Percentiles rank a stretch among this genome's conserved stretches.
These are phyloP conservation scores for Aspergillus sparsus DNA, from an alignment of 495 filamentous ascomycete genomes.

Conservation along the genomic window DNA sequence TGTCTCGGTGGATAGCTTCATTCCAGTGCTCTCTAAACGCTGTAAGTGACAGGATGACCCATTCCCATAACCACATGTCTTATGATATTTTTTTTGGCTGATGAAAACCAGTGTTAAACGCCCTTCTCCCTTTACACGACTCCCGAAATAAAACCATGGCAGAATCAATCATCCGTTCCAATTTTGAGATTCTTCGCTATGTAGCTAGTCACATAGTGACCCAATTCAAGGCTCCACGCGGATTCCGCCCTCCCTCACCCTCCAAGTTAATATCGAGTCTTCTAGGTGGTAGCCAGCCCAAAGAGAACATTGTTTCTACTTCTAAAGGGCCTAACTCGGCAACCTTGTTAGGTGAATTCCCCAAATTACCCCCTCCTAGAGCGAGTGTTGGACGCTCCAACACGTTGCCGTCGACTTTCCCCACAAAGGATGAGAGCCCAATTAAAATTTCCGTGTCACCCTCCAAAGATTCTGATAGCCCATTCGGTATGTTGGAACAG, in stretches of 20 bases:
- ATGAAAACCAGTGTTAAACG: slow-evolving; percentile 51
- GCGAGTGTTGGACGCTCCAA: slow-evolving; percentile 41
- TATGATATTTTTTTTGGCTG: slow-evolving; percentile 19
- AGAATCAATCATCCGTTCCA: slow-evolving; percentile 47
- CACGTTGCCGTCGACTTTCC: slow-evolving; percentile 41
- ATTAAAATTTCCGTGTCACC: slow-evolving; percentile 39
- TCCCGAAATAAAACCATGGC: slow-evolving; percentile 68
- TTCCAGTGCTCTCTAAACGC: slow-evolving; percentile 68
- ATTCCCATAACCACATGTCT: neutral
- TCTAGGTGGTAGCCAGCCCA: slow-evolving; percentile 56
- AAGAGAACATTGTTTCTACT: slow-evolving; percentile 33
- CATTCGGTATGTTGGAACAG: slow-evolving; percentile 73
- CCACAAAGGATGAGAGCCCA: slow-evolving; percentile 34
- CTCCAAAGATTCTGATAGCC: slow-evolving; percentile 48
- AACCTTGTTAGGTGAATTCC: slow-evolving; percentile 40
- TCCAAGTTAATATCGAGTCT: slow-evolving; percentile 89
- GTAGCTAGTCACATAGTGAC: slow-evolving; percentile 63
- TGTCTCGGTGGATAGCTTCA: slow-evolving; percentile 64
- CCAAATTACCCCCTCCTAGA: slow-evolving; percentile 42
- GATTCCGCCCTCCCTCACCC: slow-evolving; percentile 75
- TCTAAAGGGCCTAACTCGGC: slow-evolving; percentile 42
- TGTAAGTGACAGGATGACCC: slow-evolving; percentile 45
- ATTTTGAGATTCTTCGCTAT: slow-evolving; percentile 70
- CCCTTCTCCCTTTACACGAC: slow-evolving; percentile 68
- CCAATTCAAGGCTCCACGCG: slow-evolving; percentile 53